Evolutionary conservation across 305 asterid species (phyloP).

Genomic region (Petunia hybrid): DNA sequence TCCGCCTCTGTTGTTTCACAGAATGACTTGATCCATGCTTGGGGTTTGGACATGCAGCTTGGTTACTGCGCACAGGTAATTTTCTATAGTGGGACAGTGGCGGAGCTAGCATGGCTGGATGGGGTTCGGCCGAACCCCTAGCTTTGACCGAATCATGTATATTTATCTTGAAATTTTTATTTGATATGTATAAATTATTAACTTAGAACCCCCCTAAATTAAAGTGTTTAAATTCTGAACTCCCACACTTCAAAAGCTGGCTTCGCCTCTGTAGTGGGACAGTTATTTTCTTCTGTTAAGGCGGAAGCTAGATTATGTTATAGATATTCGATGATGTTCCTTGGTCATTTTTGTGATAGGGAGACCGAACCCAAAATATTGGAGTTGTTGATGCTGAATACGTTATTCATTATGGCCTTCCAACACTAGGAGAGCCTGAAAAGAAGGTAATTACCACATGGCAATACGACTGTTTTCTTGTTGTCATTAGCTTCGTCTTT

Average conservation of each 20-base stretch:
- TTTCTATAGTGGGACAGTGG: neutral
- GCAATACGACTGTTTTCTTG: neutral
- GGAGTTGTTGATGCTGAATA: slow-evolving; percentile 92
- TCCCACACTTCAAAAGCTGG: too few species aligned
- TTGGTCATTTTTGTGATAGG: slow-evolving; percentile 47
- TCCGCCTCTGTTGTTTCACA: slow-evolving; percentile 37
- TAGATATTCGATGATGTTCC: neutral
- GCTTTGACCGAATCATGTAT: too few species aligned
- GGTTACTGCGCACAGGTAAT: slow-evolving; percentile 86
- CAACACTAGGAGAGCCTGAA: slow-evolving; percentile 77
- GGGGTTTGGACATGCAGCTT: slow-evolving; percentile 86
- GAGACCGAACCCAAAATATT: slow-evolving; percentile 66
- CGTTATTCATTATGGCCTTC: slow-evolving; percentile 81
- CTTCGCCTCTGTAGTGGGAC: neutral
- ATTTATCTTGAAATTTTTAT: neutral
- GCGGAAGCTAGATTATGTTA: neutral
- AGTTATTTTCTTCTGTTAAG: neutral
- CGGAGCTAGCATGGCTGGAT: too few species aligned
- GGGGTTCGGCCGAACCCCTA: too few species aligned
- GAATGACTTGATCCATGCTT: slow-evolving; percentile 93
- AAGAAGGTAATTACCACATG: slow-evolving; percentile 47
- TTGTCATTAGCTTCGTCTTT: neutral
- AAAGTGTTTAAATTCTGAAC: too few species aligned
- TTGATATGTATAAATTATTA: too few species aligned
- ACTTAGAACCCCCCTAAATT: too few species aligned